These are phyloP conservation scores for Nematodospora valgi DNA, from an alignment of 805 yeast species.

Conservation along the genomic window DNA sequence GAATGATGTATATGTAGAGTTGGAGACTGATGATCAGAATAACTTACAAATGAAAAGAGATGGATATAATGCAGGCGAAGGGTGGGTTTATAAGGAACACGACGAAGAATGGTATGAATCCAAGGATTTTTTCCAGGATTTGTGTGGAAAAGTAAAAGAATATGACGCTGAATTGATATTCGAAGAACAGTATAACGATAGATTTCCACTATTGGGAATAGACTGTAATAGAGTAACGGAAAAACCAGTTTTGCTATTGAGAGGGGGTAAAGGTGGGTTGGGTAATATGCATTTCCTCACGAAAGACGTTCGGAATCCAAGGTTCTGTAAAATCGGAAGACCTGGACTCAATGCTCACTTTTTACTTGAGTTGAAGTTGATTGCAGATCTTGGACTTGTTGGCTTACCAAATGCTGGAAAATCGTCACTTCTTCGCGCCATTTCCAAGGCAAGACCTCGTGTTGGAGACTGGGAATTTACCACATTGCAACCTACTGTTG, in stretches of 20 bases:
- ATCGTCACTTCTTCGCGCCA: constrained; percentile 80
- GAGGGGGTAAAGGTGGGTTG: constrained; percentile 92
- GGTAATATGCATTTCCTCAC: constrained; percentile 96
- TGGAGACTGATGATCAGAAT: constrained; percentile 22
- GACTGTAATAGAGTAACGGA: constrained; percentile 63
- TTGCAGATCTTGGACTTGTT: constrained; percentile 92
- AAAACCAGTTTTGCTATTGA: constrained; percentile 64
- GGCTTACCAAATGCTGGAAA: constrained; percentile 98
- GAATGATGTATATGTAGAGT: constrained; percentile 26
- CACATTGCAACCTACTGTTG: constrained; percentile 86
- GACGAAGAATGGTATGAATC: constrained; percentile 66
- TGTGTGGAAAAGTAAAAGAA: constrained; percentile 60
- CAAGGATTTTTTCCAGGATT: constrained; percentile 61
- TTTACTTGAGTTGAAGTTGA: constrained; percentile 75
- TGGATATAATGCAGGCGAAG: constrained; percentile 60
- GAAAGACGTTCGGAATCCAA: constrained; percentile 78
- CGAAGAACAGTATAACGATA: constrained; percentile 61
- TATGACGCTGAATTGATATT: constrained; percentile 59
- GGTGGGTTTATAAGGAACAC: constrained; percentile 85
- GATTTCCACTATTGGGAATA: constrained; percentile 77
- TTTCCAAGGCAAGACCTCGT: constrained; percentile 83
- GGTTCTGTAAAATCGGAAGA: constrained; percentile 83
- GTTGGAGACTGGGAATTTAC: constrained; percentile 98
- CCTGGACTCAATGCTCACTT: constrained; percentile 62
- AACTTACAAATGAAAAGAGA: constrained; percentile 57